Percentiles rank a stretch among this genome's conserved stretches.
Evolutionary conservation across 495 filamentous ascomycete species (phyloP).

Genomic region (Pseudomonodictys pantanalensis): DNA sequence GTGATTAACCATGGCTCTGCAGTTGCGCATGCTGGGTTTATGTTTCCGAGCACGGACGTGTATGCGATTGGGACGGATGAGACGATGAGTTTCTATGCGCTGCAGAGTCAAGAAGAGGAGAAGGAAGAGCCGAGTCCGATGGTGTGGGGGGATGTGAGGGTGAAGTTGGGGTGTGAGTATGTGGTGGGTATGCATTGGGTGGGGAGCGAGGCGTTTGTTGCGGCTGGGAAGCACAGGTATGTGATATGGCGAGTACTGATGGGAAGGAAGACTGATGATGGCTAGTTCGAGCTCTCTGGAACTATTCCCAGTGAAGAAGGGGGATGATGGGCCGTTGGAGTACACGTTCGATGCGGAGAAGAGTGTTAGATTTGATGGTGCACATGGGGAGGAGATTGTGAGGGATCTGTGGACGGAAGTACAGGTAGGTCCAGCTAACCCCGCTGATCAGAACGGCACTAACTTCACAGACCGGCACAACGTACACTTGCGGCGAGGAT

Average conservation of each 20-base stretch:
- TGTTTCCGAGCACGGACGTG: slow-evolving; percentile 47
- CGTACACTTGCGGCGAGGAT: slow-evolving; percentile 42
- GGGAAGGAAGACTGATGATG: neutral
- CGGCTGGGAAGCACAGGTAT: slow-evolving; percentile 59
- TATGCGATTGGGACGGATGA: slow-evolving; percentile 66
- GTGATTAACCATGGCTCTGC: slow-evolving; percentile 83
- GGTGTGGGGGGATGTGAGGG: slow-evolving; percentile 74
- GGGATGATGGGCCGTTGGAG: slow-evolving; percentile 42
- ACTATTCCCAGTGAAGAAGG: slow-evolving; percentile 36
- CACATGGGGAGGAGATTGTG: slow-evolving; percentile 81
- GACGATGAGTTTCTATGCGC: slow-evolving; percentile 72
- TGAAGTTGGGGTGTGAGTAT: slow-evolving; percentile 74
- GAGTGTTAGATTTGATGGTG: slow-evolving; percentile 64
- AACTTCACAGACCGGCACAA: slow-evolving; percentile 22
- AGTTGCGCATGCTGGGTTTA: slow-evolving; percentile 80
- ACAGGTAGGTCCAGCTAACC: slow-evolving; percentile 47
- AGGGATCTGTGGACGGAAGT: slow-evolving; percentile 73
- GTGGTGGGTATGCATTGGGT: slow-evolving; percentile 65
- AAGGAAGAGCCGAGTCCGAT: slow-evolving; percentile 51
- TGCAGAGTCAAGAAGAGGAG: slow-evolving; percentile 57
- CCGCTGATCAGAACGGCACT: neutral
- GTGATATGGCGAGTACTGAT: neutral
- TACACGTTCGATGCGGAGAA: slow-evolving; percentile 64
- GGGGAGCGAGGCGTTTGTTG: slow-evolving; percentile 59
- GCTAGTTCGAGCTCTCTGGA: slow-evolving; percentile 37